These are phyloP conservation scores for Jasminum sambac DNA, from an alignment of 257 asterid genomes.

Conservation along the genomic window DNA sequence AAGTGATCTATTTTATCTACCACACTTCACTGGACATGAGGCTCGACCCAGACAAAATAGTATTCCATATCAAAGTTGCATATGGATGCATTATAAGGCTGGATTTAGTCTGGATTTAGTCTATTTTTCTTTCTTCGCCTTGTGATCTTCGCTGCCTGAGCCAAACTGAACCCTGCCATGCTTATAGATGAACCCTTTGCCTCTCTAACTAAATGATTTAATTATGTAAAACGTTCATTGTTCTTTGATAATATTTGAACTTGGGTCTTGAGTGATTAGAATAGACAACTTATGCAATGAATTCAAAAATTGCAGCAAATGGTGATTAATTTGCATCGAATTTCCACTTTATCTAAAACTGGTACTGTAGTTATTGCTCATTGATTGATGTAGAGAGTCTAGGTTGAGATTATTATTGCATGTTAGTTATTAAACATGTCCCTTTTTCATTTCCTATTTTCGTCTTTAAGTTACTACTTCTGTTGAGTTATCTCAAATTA, in stretches of 20 bases:
- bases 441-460: constrained; percentile 1
- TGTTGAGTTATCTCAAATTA: not conserved
- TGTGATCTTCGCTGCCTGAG: not conserved
- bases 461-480: not conserved
- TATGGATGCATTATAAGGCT: not conserved
- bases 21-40: not conserved
- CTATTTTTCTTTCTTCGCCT: not conserved
- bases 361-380: not conserved
- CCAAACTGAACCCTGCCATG: not conserved
- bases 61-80: not conserved
- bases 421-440: not conserved
- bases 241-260: not conserved
- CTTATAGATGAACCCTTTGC: not conserved
- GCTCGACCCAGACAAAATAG: not conserved
- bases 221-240: not conserved
- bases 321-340: not conserved
- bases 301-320: not conserved
- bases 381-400: not conserved
- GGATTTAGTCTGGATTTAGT: not conserved
- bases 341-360: not conserved
- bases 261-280: not conserved
- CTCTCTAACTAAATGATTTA: not conserved
- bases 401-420: not conserved
- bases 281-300: not conserved
- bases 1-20: not conserved